Conservation (phyloP, 164 flowering plant genomes). For the Piper longum region DNA sequence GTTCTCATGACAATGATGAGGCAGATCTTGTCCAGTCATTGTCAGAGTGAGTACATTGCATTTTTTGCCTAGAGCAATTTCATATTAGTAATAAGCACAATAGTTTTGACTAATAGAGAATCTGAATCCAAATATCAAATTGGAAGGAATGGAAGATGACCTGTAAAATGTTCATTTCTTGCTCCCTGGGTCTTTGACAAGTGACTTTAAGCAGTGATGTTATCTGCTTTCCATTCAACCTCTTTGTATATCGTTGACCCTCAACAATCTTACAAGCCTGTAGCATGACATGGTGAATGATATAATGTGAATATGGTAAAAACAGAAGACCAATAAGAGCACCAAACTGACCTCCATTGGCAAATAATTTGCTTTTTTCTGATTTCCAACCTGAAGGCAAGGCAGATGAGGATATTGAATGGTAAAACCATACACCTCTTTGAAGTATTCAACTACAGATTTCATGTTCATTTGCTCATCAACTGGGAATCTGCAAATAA, state of each 20-base stretch:
- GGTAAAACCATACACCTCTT: conserved; percentile 57
- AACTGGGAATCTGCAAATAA: conserved; percentile 38
- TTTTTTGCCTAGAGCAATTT: too few relatives aligned
- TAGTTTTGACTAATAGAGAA: background rate
- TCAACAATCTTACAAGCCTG: conserved; percentile 45
- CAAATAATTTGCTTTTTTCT: conserved; percentile 48
- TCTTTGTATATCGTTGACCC: conserved; percentile 46
- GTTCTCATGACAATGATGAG: too few relatives aligned
- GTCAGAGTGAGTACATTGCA: too few relatives aligned
- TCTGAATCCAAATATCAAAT: background rate
- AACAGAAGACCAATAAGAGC: background rate
- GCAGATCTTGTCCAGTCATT: too few relatives aligned
- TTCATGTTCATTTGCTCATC: conserved; percentile 55
- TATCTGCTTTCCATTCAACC: conserved; percentile 51
- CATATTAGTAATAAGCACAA: too few relatives aligned
- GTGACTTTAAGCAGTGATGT: conserved; percentile 46
- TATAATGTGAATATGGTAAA: background rate
- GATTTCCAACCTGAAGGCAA: conserved; percentile 62
- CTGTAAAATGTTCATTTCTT: conserved; percentile 38
- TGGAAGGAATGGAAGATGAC: conserved; percentile 7
- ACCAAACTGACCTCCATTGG: conserved; percentile 46
- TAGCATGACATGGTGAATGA: background rate
- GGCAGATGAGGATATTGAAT: conserved; percentile 47
- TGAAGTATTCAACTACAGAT: conserved; percentile 58
- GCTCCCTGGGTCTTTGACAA: conserved; percentile 49